Evolutionary conservation across 2,329 filamentous ascomycete genomes (phyloP), one percentile per base, ranked within the genome.

Genomic region (Cyanodermella asteris): DNA sequence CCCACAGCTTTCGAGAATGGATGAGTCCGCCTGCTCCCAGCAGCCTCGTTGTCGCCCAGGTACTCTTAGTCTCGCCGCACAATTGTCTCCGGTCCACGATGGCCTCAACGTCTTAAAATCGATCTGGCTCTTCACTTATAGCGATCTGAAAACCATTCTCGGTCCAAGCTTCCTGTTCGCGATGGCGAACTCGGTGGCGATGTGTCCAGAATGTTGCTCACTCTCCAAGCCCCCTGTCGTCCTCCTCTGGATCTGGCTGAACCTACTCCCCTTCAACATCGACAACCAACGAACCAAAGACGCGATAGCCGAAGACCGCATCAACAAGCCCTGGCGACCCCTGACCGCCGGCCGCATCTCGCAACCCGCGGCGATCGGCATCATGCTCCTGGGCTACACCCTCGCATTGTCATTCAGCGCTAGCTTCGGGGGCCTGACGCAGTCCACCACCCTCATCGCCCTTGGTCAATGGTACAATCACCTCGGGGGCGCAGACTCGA

Each of bases 311-410:
- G 44, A 46, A 24, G 44, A 47, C 24, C 16, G 11, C 2, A 21
- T 37, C 19, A 47, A 47, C 30, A 46, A 46, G 25, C 40, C 44
- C 13, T 46, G 42, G 43, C 33, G 43, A n/a, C 29, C 42, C 6
- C 22, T 47, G 3, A 40, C 44, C 4, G 31, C 34, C 0, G 30
- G 33, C 7, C 29, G 40, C 10, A 25, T 44, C 6, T 34, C 32
- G n/a, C 18, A 24, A 1, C 15, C 13, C 2, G 29, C 35, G 22
- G 38, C 40, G 5, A 28, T 21, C 22, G 14, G 10, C 6, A 13
- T 42, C 7, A 31, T 44, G 16, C 8, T 36, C 2, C 13, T 18
- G 9, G 20, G 33, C 5, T 28, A 34, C 24, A 12, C 28, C 4
- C 8, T 35, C 3, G 34, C 30, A 10, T n/a, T n/a, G n/a, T n/a